A percentile compares a stretch with the other conserved stretches of the same genome.
These are phyloP conservation scores for Chloropicon primus DNA, from an alignment of 139 green algal species.

Conservation along the genomic window DNA sequence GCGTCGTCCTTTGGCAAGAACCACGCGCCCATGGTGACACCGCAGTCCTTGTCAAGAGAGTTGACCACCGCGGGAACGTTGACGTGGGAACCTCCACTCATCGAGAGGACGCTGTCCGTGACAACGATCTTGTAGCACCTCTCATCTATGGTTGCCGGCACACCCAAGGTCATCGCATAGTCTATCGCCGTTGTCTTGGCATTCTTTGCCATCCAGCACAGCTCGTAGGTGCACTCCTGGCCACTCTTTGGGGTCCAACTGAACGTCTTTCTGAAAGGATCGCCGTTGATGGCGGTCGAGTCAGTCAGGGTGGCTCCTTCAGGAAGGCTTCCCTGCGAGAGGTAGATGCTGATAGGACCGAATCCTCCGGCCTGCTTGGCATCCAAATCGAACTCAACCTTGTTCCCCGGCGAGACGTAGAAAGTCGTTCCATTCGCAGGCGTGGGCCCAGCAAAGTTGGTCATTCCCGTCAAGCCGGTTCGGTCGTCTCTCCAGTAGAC, in stretches of 20 bases:
- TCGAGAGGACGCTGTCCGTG: conserved; percentile 1
- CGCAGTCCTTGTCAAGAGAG: conserved; percentile 8
- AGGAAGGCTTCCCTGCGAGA: conserved; percentile 13
- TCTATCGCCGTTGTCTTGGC: not conserved
- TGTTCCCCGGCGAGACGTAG: conserved; percentile 10
- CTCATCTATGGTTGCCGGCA: conserved; percentile 10
- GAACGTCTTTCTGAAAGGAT: conserved; percentile 12
- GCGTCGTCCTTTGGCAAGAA: conserved; percentile 9
- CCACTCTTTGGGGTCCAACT: conserved; percentile 8
- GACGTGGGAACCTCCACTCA: conserved; percentile 4
- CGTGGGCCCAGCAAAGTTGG: conserved; percentile 1
- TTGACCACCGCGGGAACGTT: not conserved
- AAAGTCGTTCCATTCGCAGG: conserved; percentile 12
- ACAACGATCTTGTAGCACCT: conserved; percentile 21
- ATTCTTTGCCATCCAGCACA: conserved; percentile 17
- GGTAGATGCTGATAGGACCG: conserved; percentile 9
- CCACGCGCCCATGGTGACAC: conserved; percentile 13
- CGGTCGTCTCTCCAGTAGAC: conserved; percentile 3
- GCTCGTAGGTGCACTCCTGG: conserved; percentile 15
- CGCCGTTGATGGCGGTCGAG: not conserved
- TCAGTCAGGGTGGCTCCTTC: not conserved
- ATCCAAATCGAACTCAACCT: conserved; percentile 6
- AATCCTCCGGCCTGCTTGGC: conserved; percentile 12
- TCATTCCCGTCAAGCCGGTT: not conserved
- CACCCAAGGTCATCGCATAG: conserved; percentile 7